Evolutionary conservation across 805 yeast genomes (phyloP), one percentile per base, ranked within the genome.

Genomic region (Nakazawaea siamensis): DNA sequence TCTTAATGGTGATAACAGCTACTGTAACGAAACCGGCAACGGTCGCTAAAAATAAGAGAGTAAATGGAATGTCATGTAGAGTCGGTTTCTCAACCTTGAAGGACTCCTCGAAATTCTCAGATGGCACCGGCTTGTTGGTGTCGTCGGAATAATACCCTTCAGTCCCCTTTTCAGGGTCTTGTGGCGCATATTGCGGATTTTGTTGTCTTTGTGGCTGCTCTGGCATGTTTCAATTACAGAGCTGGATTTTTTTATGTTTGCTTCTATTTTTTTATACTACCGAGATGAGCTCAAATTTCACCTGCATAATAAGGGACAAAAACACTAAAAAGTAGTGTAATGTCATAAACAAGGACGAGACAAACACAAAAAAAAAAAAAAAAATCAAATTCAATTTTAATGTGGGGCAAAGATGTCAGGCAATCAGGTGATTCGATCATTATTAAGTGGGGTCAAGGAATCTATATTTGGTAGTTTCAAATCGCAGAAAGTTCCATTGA

Each of bases 61-160:
- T 68, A 50, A 81, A 80, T 0, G 80, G 73, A 69, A 78, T 70
- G 54, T 86, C 95, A 48, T 86, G 77, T 58, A 65, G 73, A 39
- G 60, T 70, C 1, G 87, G 86, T 36, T 58, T 58, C 21, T 66
- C 70, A 19, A 83, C 66, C 42, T 76, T 72, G 55, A 86, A 86
- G 2, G 80, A 70, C 31, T 83, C 76, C 21, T 76, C 83, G 51
- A 77, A 85, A 4, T 67, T 60, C 19, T 57, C 59, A n/a, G 35
- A 27, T 23, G 35, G 39, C 9, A 13, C 23, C 2, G 39, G 39
- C 15, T 31, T 20, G 21, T 15, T 8, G 4, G 33, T 31, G 21
- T 36, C 39, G 27, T 2, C 65, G 14, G 26, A 6, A 27, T 31
- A 36, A 13, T 31, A 27, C 5, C 35, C 33, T 18, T 27, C 23